Conservation (phyloP, 345 rosid species). For the Populus simonii region DNA sequence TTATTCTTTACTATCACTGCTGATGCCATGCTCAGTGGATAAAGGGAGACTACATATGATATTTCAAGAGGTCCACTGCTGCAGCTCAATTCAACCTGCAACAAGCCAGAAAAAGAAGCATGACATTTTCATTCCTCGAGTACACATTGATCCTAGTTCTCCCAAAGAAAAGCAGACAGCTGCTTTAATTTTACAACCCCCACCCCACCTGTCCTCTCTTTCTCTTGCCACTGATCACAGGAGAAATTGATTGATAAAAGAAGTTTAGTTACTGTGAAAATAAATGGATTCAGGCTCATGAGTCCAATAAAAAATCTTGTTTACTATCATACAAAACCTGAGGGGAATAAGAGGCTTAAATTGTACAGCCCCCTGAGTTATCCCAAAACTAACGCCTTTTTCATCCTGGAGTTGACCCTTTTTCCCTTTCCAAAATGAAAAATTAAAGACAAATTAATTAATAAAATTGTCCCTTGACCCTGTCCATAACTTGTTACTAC, state of each 20-base stretch:
- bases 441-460: background rate
- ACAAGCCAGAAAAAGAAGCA: conserved; percentile 7
- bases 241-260: background rate
- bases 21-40: conserved; percentile 71
- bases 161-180: background rate
- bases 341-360: background rate
- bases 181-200: background rate
- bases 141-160: background rate
- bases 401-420: background rate
- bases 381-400: background rate
- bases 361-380: background rate
- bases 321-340: background rate
- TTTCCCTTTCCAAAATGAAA: background rate
- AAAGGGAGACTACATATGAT: conserved; percentile 60
- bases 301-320: background rate
- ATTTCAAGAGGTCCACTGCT: conserved; percentile 58
- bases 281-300: background rate
- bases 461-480: background rate
- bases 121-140: background rate
- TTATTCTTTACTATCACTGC: conserved; percentile 70
- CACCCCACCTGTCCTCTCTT: background rate
- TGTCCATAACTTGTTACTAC: background rate
- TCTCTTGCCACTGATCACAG: background rate
- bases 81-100: conserved; percentile 74
- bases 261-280: background rate